phyloP scores from a whole-genome alignment of 495 filamentous ascomycete genomes.

The Penicillium paxilli region DNA sequence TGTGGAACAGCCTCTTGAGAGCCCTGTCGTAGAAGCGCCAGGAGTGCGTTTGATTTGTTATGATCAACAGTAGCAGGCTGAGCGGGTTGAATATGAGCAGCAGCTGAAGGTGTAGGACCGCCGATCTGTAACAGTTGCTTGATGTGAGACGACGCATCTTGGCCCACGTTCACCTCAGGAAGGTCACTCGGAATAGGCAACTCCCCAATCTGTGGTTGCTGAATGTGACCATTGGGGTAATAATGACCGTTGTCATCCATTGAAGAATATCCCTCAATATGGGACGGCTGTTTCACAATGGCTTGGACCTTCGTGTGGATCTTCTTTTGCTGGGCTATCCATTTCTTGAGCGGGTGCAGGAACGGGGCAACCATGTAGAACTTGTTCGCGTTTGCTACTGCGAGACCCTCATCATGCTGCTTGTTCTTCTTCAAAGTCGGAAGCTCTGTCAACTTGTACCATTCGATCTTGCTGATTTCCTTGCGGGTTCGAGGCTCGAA shows the following conservation, averaged over 20 bases:
- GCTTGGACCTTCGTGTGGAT: constrained; percentile 48
- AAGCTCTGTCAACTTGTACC: constrained; percentile 86
- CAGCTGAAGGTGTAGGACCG: constrained; percentile 20
- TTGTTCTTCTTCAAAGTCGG: constrained; percentile 75
- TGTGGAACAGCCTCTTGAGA: constrained; percentile 35
- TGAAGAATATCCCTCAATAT: constrained; percentile 36
- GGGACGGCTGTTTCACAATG: constrained; percentile 13
- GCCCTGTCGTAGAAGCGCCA: constrained; percentile 57
- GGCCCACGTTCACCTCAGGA: constrained; percentile 34
- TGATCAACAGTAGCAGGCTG: constrained; percentile 22
- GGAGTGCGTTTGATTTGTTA: constrained; percentile 52
- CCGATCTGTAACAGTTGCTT: constrained; percentile 65
- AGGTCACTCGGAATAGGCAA: constrained; percentile 39
- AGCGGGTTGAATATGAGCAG: constrained; percentile 1
- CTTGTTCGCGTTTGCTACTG: constrained; percentile 70
- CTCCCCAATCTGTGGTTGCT: constrained; percentile 15
- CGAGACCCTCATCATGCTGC: constrained; percentile 51
- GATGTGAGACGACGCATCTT: constrained; percentile 61
- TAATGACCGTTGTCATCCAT: constrained; percentile 33
- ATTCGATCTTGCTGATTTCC: constrained; percentile 94
- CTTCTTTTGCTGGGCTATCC: constrained; percentile 82
- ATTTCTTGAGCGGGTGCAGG: constrained; percentile 79
- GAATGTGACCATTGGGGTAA: constrained; percentile 13
- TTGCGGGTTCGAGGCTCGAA: constrained; percentile 92
- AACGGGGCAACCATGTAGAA: constrained; percentile 99